phyloP scores from a whole-genome alignment of 2,329 filamentous ascomycete species.

The Arachnomyces sp. region DNA sequence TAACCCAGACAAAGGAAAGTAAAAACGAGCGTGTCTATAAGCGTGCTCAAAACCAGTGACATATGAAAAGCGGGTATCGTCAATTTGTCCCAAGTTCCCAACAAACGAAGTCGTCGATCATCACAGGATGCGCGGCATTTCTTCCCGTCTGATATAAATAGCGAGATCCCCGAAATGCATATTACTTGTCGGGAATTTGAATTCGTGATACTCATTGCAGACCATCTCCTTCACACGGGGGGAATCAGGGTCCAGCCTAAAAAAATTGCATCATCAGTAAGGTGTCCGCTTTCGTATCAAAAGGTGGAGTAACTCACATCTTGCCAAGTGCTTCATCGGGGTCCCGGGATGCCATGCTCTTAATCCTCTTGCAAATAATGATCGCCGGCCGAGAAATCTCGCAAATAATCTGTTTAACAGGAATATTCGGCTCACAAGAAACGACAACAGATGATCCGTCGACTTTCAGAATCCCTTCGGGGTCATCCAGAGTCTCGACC shows the following conservation, averaged over 20 bases:
- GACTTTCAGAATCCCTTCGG: slow-evolving; percentile 29
- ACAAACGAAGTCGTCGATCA: too few species aligned
- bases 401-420: slow-evolving; percentile 32
- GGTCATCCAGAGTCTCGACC: slow-evolving; percentile 19
- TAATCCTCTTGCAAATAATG: slow-evolving; percentile 21
- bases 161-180: slow-evolving; percentile 4
- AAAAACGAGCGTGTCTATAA: too few species aligned
- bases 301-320: too few species aligned
- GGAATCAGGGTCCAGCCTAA: slow-evolving; percentile 6
- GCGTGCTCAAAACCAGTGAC: too few species aligned
- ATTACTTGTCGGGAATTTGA: slow-evolving; percentile 4
- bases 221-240: slow-evolving; percentile 5
- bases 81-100: too few species aligned
- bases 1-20: too few species aligned
- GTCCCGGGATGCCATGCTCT: neutral
- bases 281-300: too few species aligned
- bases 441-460: slow-evolving; percentile 32
- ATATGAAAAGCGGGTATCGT: too few species aligned
- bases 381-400: slow-evolving; percentile 29
- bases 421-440: slow-evolving; percentile 24
- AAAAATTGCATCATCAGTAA: neutral
- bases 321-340: too few species aligned
- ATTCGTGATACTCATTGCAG: slow-evolving; percentile 2
- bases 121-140: too few species aligned
- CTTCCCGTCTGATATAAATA: slow-evolving; percentile 7